Evolutionary conservation across 1,284 basidiomycete species (phyloP), one percentile per base, ranked within the genome.

Genomic region (Cutaneotrichosporon daszewskae): DNA sequence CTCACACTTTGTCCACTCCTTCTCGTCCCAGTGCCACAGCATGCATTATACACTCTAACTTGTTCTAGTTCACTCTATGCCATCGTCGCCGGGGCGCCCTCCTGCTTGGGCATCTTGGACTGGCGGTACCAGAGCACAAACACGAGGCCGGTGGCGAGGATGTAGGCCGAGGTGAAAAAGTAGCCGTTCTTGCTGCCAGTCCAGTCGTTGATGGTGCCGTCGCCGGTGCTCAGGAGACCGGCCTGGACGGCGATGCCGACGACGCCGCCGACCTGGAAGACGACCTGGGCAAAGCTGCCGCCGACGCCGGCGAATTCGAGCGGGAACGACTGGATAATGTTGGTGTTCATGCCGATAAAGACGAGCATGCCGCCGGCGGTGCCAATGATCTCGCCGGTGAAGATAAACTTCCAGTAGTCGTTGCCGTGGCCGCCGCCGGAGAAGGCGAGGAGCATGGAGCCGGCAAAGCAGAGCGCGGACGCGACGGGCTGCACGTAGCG

Each of bases 181-280:
- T 65, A 69, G 32, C 57, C 56, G 54, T 66, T 64, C 31, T 51
- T 43, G 9, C 46, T 48, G 11, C 64, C 65, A 0, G 47, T 57
- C 67, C 67, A 69, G 52, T 66, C 62, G 19, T 10, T 14, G 35
- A 60, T 41, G 16, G 58, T 56, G 20, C 55, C 57, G 34, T 54
- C 41, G 16, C 64, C 66, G 4, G 62, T 60, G 19, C 34, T 16
- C n/a, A 47, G 41, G 11, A 69, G 54, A 13, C 63, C 67, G 20
- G 59, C 45, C 43, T 69, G 67, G 35, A 69, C 47, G 12, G 64
- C 58, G 45, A 69, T 66, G 41, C 66, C 67, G 33, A 67, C 57
- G 23, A 69, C 64, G 26, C 63, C 64, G 27, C 64, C 64, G 25
- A 69, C 45, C 42, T 69, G 67, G 62, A 68, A 69, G 52, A 68